Evolutionary conservation across 176 grass and related monocot genomes (phyloP).

Genomic region (Carex littledalei): DNA sequence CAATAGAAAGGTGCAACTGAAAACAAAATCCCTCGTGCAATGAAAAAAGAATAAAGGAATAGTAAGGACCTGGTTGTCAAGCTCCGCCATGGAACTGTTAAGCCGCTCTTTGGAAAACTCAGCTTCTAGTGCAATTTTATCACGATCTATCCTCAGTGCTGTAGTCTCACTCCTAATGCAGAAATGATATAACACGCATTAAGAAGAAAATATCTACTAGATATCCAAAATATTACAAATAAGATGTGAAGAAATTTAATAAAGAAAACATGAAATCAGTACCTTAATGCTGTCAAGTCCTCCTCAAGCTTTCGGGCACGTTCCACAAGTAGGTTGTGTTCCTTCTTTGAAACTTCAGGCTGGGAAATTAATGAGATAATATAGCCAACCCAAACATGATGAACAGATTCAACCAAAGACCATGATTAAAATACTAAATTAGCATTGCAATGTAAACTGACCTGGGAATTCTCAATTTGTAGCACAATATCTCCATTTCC

Average conservation of each 20-base stretch:
- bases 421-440: conserved; percentile 18
- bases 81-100: conserved; percentile 59
- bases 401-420: conserved; percentile 12
- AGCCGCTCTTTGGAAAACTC: conserved; percentile 73
- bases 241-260: not conserved
- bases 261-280: conserved; percentile 23
- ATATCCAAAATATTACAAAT: not conserved
- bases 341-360: conserved; percentile 66
- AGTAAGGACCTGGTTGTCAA: conserved; percentile 81
- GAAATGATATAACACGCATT: not conserved
- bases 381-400: not conserved
- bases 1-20: not conserved
- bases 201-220: conserved; percentile 14
- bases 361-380: not conserved
- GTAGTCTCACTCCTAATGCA: conserved; percentile 44
- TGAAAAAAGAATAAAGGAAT: conserved; percentile 2
- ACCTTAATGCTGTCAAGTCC: conserved; percentile 73
- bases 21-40: not conserved
- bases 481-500: conserved; percentile 67
- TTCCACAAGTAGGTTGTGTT: conserved; percentile 66
- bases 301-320: conserved; percentile 71
- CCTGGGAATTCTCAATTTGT: conserved; percentile 82
- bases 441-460: conserved; percentile 23
- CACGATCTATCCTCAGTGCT: conserved; percentile 55
- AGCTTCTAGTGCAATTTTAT: conserved; percentile 72